These are phyloP conservation scores for Cercospora zeae-maydis DNA, from an alignment of 2,329 filamentous ascomycete genomes.

Conservation along the genomic window DNA sequence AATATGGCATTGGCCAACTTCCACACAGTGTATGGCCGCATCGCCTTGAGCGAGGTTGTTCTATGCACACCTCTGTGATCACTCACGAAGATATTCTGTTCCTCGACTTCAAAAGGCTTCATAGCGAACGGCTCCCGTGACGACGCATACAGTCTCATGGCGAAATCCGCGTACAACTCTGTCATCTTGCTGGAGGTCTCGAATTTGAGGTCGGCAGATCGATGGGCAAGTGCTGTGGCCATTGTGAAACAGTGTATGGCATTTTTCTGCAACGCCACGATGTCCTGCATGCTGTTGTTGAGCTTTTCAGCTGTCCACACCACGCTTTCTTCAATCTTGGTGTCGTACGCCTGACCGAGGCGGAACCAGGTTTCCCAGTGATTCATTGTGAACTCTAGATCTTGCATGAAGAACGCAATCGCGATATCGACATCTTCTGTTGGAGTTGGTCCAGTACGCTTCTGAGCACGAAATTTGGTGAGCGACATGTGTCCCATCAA, in stretches of 20 bases:
- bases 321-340: slow-evolving; percentile 80
- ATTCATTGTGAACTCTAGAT: slow-evolving; percentile 75
- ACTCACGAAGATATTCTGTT: slow-evolving; percentile 57
- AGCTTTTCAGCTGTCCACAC: slow-evolving; percentile 89
- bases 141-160: slow-evolving; percentile 64
- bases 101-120: slow-evolving; percentile 61
- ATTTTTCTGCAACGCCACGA: slow-evolving; percentile 71
- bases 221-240: slow-evolving; percentile 61
- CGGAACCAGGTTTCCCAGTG: slow-evolving; percentile 91
- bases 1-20: slow-evolving; percentile 62
- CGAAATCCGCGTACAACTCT: slow-evolving; percentile 67
- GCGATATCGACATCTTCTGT: slow-evolving; percentile 82
- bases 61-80: slow-evolving; percentile 48
- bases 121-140: slow-evolving; percentile 65
- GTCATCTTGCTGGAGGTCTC: slow-evolving; percentile 57
- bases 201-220: slow-evolving; percentile 52
- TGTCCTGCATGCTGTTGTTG: slow-evolving; percentile 73
- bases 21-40: slow-evolving; percentile 61
- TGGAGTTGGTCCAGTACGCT: slow-evolving; percentile 67
- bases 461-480: slow-evolving; percentile 77
- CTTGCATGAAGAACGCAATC: slow-evolving; percentile 72
- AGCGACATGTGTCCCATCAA: slow-evolving; percentile 83
- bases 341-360: slow-evolving; percentile 80
- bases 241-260: slow-evolving; percentile 76
- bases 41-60: slow-evolving; percentile 56